Conservation (phyloP, 495 filamentous ascomycete genomes). For the Glutinoglossum americanum region DNA sequence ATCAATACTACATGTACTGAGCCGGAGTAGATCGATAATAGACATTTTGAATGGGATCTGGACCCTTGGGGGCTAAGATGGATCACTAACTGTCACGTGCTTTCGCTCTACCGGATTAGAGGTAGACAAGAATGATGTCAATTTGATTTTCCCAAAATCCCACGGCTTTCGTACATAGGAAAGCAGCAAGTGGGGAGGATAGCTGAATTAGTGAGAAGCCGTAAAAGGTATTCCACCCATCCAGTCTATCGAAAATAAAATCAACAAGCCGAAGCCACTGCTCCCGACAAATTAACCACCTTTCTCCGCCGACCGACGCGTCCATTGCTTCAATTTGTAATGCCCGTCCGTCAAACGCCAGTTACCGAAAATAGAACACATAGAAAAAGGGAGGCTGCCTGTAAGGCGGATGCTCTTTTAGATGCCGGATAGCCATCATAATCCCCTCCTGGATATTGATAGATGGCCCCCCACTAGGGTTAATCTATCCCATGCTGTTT, state of each 20-base stretch:
- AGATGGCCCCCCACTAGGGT: conserved; percentile 15
- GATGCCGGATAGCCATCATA: neutral
- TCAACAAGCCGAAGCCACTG: neutral
- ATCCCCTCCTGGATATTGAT: neutral
- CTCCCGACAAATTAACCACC: no score
- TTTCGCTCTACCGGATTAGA: neutral
- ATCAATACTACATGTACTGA: neutral
- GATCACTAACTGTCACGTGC: neutral
- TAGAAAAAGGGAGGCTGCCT: neutral
- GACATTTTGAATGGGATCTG: neutral
- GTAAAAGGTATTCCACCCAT: neutral
- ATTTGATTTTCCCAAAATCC: neutral
- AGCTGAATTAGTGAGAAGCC: neutral
- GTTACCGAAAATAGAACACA: neutral
- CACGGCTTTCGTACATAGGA: neutral
- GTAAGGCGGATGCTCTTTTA: neutral
- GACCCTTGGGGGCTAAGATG: no score
- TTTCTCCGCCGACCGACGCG: neutral
- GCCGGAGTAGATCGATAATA: neutral
- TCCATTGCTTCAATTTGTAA: neutral
- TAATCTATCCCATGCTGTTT: conserved; percentile 96
- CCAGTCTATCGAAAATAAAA: neutral
- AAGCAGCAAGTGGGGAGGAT: neutral
- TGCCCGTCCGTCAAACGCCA: neutral
- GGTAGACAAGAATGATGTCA: neutral